These are phyloP conservation scores for Apiospora saccharicola DNA, from an alignment of 2,329 filamentous ascomycete species.

Conservation along the genomic window DNA sequence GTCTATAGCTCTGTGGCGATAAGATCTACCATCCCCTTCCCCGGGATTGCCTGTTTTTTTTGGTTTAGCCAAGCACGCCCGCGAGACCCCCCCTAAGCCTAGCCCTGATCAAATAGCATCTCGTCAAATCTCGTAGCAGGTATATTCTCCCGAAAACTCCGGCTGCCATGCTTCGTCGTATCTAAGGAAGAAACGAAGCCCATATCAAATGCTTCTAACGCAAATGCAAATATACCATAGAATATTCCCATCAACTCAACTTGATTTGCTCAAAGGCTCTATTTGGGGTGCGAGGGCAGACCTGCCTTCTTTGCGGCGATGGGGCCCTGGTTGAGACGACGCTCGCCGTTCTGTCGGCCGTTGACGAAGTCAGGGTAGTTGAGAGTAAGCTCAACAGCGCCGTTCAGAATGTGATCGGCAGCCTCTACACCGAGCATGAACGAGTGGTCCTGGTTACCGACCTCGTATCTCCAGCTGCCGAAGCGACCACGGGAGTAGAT, in stretches of 20 bases:
- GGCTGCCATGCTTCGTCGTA: slow-evolving; percentile 27
- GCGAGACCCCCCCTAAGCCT: neutral
- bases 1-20: slow-evolving; percentile 17
- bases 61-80: slow-evolving; percentile 12
- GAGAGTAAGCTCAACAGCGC: slow-evolving; percentile 88
- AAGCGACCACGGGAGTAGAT: slow-evolving; percentile 97
- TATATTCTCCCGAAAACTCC: slow-evolving; percentile 28
- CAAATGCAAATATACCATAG: slow-evolving; percentile 25
- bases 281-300: slow-evolving; percentile 47
- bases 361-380: slow-evolving; percentile 99
- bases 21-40: slow-evolving; percentile 12
- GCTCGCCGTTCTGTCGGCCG: slow-evolving; percentile 71
- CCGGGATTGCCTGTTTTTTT: slow-evolving; percentile 13
- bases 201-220: slow-evolving; percentile 25
- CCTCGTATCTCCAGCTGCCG: slow-evolving; percentile 96
- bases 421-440: slow-evolving; percentile 98
- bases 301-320: slow-evolving; percentile 43
- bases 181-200: slow-evolving; percentile 25
- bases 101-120: slow-evolving; percentile 12
- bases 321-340: slow-evolving; percentile 61
- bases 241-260: neutral
- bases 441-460: slow-evolving; percentile 95
- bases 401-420: slow-evolving; percentile 87
- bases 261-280: slow-evolving; percentile 21
- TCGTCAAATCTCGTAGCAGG: slow-evolving; percentile 28